Evolutionary conservation across 2,329 filamentous ascomycete genomes (phyloP).

Genomic region (Teratosphaeria destructans): DNA sequence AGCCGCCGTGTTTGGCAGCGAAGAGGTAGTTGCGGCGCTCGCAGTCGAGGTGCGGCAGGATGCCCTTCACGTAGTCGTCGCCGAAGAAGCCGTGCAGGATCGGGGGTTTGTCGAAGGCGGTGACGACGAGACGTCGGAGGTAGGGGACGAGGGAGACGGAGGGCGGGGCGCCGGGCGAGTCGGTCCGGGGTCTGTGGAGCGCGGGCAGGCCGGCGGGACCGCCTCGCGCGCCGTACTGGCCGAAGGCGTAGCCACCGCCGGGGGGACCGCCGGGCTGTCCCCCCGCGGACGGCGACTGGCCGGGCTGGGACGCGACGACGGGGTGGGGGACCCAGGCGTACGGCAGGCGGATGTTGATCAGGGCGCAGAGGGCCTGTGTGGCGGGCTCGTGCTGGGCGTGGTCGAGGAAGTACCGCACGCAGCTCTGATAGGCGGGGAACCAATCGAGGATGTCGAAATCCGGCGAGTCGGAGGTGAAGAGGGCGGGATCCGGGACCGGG

Average conservation of each 20-base stretch:
- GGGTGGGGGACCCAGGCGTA: constrained; percentile 58
- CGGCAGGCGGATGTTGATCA: constrained; percentile 84
- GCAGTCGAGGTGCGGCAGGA: constrained; percentile 74
- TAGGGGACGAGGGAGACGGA: constrained; percentile 73
- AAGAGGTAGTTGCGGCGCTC: constrained; percentile 93
- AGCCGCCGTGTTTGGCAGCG: constrained; percentile 82
- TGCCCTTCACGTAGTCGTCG: constrained; percentile 74
- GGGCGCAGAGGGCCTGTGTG: constrained; percentile 79
- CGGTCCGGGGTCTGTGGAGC: constrained; percentile 23
- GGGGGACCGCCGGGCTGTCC: constrained; percentile 1
- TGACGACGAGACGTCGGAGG: constrained; percentile 79
- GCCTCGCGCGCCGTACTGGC: constrained; percentile 27
- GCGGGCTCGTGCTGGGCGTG: constrained; percentile 73
- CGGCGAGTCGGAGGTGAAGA: constrained; percentile 12
- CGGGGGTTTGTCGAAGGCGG: constrained; percentile 75
- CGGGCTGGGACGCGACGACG: constrained; percentile 27
- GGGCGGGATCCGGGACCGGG: too few relatives aligned
- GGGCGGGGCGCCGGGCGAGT: constrained; percentile 12
- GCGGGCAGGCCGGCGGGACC: constrained; percentile 12
- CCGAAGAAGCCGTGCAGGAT: constrained; percentile 95
- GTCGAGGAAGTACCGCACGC: constrained; percentile 83
- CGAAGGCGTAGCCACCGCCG: constrained; percentile 6
- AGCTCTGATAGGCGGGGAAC: constrained; percentile 85
- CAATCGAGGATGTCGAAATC: constrained; percentile 79
- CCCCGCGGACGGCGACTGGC: constrained; percentile 5